These are phyloP conservation scores for Lipomyces mesembrius DNA, from an alignment of 805 yeast species.

Conservation along the genomic window DNA sequence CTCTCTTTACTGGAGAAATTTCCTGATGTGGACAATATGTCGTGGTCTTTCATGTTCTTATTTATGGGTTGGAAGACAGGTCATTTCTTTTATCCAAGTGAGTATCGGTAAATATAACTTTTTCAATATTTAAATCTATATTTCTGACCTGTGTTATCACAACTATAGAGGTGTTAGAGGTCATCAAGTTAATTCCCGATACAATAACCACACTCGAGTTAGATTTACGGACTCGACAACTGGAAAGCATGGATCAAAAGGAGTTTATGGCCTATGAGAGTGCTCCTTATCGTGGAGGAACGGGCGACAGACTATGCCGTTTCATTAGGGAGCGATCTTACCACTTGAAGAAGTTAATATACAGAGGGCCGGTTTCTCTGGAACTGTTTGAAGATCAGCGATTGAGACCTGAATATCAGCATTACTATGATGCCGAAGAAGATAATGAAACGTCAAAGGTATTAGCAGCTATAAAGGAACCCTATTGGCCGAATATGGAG, in stretches of 20 bases:
- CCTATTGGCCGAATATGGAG: constrained; percentile 14
- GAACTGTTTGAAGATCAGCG: constrained; percentile 12
- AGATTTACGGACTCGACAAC: background rate
- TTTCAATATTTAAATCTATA: background rate
- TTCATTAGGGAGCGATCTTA: background rate
- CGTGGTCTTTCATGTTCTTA: background rate
- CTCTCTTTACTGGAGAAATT: background rate
- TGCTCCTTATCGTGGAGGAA: constrained; percentile 6
- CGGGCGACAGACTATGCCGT: constrained; percentile 9
- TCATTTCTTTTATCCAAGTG: constrained; percentile 1
- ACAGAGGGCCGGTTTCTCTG: background rate
- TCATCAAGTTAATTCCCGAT: background rate
- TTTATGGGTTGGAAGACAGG: background rate
- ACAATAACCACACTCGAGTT: constrained; percentile 1
- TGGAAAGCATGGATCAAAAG: background rate
- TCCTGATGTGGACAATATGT: background rate
- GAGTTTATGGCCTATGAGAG: background rate
- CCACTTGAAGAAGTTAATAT: background rate
- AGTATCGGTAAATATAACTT: background rate
- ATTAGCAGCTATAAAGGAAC: background rate
- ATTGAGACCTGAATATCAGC: background rate
- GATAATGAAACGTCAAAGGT: background rate
- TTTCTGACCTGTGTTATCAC: background rate
- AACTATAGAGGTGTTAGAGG: background rate
- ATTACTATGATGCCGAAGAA: background rate